Percentiles rank a stretch among this genome's conserved stretches.
phyloP scores from a whole-genome alignment of 1,284 basidiomycete genomes.

The Microbotryum violaceum region DNA sequence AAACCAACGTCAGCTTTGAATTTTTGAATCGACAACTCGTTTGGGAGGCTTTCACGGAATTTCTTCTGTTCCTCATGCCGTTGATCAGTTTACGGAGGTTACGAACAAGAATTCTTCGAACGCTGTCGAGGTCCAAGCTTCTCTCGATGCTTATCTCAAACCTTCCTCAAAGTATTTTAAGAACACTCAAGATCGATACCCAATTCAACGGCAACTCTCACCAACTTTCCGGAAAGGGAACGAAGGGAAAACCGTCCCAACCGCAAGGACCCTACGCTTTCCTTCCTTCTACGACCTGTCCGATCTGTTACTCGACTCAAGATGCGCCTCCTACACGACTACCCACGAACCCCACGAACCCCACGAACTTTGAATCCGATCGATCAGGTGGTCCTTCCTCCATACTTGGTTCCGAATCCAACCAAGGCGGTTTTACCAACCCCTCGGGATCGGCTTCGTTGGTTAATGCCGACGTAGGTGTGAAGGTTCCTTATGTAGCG shows the following conservation, averaged over 20 bases:
- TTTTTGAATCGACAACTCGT: constrained; percentile 99
- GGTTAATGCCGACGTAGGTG: constrained; percentile 10
- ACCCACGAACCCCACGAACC: constrained; percentile 3
- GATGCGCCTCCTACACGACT: constrained; percentile 6
- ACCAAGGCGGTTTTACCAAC: constrained; percentile 1
- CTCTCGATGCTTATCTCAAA: constrained; percentile 25
- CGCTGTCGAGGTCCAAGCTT: constrained; percentile 30
- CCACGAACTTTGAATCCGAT: neutral
- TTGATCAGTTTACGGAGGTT: constrained; percentile 60
- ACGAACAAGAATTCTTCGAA: constrained; percentile 51
- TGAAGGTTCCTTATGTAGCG: constrained; percentile 32
- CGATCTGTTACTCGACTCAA: constrained; percentile 43
- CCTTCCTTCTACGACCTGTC: constrained; percentile 41
- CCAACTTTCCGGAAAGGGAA: constrained; percentile 28
- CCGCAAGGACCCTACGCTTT: constrained; percentile 37
- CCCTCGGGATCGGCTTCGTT: neutral
- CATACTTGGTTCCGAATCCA: neutral
- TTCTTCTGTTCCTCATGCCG: constrained; percentile 85
- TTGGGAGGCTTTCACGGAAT: constrained; percentile 99
- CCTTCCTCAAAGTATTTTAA: constrained; percentile 37
- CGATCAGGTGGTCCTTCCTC: too few species aligned
- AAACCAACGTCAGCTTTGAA: constrained; percentile 89
- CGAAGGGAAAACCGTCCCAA: constrained; percentile 6
- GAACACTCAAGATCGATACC: constrained; percentile 22
- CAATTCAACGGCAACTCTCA: constrained; percentile 26